Conservation (phyloP, 768 basidiomycete species). For the Amanita pseudoporphyria region DNA sequence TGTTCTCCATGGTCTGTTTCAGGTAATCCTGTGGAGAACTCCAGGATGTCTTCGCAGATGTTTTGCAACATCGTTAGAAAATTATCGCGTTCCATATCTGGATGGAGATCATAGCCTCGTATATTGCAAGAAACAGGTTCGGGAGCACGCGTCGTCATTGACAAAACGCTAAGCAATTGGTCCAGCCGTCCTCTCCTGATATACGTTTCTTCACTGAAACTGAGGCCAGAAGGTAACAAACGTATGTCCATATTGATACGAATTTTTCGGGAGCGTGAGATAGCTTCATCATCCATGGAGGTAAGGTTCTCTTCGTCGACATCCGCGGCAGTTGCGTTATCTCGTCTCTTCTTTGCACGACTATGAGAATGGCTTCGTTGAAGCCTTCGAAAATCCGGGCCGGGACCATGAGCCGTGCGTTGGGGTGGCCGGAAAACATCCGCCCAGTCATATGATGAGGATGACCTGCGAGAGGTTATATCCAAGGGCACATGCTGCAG, state of each 20-base stretch:
- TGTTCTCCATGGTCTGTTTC: constrained; percentile 21
- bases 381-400: background rate
- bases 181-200: constrained; percentile 51
- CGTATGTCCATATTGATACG: constrained; percentile 43
- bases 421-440: constrained; percentile 11
- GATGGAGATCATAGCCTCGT: constrained; percentile 33
- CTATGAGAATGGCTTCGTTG: constrained; percentile 7
- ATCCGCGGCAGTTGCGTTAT: background rate
- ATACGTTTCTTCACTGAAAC: constrained; percentile 43
- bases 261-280: constrained; percentile 13
- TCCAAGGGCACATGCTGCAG: constrained; percentile 28
- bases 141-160: constrained; percentile 15
- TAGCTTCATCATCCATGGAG: background rate
- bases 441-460: constrained; percentile 14
- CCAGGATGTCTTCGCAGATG: constrained; percentile 34
- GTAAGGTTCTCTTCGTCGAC: constrained; percentile 6
- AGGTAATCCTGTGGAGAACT: constrained; percentile 27
- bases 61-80: constrained; percentile 38
- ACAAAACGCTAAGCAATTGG: constrained; percentile 38
- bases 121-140: constrained; percentile 22
- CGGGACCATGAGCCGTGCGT: background rate
- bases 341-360: background rate
- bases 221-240: constrained; percentile 39
- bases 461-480: constrained; percentile 28
- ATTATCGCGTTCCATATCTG: constrained; percentile 29